Percentiles rank a stretch among this genome's conserved stretches.
Conservation (phyloP, 2,329 filamentous ascomycete species). For the Epichloe elymi region DNA sequence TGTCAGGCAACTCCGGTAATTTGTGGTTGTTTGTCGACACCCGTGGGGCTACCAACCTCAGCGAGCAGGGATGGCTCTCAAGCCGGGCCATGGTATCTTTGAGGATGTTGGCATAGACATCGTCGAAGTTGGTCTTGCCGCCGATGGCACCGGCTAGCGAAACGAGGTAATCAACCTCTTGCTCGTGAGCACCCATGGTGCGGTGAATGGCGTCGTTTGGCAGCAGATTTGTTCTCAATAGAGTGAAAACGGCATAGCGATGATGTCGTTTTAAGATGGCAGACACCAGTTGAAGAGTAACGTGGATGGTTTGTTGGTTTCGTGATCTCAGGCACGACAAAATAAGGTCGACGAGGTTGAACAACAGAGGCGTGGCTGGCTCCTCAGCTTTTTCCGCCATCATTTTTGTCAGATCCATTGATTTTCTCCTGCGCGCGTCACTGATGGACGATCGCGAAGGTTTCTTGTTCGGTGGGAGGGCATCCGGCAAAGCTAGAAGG, state of each 20-base stretch:
- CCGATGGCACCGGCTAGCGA: constrained; percentile 55
- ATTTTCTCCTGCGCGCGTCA: constrained; percentile 70
- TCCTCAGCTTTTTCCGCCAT: constrained; percentile 62
- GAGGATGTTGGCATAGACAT: constrained; percentile 57
- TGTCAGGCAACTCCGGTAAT: constrained; percentile 40
- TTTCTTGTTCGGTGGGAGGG: constrained; percentile 23
- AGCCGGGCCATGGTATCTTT: constrained; percentile 57
- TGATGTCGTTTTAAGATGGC: constrained; percentile 81
- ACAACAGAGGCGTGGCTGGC: constrained; percentile 68
- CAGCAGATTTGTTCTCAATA: constrained; percentile 54
- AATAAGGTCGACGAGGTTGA: constrained; percentile 86
- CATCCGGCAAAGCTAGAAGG: constrained; percentile 66
- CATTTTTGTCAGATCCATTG: constrained; percentile 72
- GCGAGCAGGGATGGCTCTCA: constrained; percentile 61
- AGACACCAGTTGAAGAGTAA: constrained; percentile 77
- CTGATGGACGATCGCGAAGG: constrained; percentile 41
- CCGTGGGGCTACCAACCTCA: constrained; percentile 52
- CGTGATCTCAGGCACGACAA: constrained; percentile 71
- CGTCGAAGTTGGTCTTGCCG: constrained; percentile 56
- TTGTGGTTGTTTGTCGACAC: constrained; percentile 43
- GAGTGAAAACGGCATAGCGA: constrained; percentile 65
- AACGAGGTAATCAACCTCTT: constrained; percentile 61
- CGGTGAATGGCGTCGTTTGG: constrained; percentile 41
- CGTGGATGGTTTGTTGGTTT: constrained; percentile 79
- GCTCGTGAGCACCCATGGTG: constrained; percentile 61